Conservation (phyloP, 164 flowering plant species). For the Umbellularia californica region DNA sequence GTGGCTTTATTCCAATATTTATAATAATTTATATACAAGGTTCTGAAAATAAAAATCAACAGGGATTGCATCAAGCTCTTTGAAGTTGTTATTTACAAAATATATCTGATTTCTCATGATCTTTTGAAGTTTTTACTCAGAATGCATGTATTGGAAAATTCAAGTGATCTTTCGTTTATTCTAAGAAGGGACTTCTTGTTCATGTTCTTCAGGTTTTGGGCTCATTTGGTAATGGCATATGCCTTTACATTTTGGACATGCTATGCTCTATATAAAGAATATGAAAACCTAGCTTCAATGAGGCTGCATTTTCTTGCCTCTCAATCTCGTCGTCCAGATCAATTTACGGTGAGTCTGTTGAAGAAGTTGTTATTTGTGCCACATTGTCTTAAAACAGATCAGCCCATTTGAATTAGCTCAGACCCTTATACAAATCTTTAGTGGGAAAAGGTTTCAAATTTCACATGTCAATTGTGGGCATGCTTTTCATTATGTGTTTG, state of each 20-base stretch:
- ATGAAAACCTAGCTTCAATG: constrained; percentile 59
- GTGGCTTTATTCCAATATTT: neutral
- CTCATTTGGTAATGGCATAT: constrained; percentile 81
- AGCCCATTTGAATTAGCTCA: too few relatives aligned
- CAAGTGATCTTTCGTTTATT: neutral
- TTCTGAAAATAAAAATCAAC: neutral
- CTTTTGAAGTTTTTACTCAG: neutral
- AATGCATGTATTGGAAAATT: neutral
- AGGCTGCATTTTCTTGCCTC: constrained; percentile 80
- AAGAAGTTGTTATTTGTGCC: neutral
- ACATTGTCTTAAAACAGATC: neutral
- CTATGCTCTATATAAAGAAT: constrained; percentile 61
- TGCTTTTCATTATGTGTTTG: neutral
- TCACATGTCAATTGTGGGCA: neutral
- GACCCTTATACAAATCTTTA: too few relatives aligned
- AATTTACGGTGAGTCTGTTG: constrained; percentile 60
- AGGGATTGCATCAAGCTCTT: neutral
- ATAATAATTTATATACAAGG: neutral
- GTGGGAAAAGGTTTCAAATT: too few relatives aligned
- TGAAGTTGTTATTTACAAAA: neutral
- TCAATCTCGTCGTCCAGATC: constrained; percentile 70
- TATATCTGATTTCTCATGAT: neutral
- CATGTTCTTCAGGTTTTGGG: constrained; percentile 62
- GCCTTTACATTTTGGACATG: constrained; percentile 82
- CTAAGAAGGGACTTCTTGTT: neutral